phyloP scores from a whole-genome alignment of 192 early-diverging fungal species.

The Ambispora gerdemannii region DNA sequence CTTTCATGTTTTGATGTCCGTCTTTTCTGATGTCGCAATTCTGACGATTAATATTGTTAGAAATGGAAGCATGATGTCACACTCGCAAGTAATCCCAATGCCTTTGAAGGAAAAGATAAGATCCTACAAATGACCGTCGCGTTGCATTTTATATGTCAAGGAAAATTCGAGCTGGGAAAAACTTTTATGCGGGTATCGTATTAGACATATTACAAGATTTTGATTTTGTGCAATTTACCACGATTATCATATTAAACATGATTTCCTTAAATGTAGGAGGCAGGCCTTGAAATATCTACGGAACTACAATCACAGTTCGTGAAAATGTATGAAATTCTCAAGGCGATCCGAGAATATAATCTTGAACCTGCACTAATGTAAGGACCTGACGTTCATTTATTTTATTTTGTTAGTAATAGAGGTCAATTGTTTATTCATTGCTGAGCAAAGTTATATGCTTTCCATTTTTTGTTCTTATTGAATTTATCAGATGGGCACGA shows the following conservation, averaged over 20 bases:
- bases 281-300: conserved; percentile 41
- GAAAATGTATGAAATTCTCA: conserved; percentile 78
- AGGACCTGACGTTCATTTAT: no score
- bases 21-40: conserved; percentile 1
- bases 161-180: conserved; percentile 77
- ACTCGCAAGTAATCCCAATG: conserved; percentile 60
- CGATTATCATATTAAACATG: no score
- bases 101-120: conserved; percentile 68
- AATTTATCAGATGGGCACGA: conserved; percentile 77
- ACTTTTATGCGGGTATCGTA: conserved; percentile 55
- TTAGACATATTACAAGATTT: no score
- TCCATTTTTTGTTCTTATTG: no score
- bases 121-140: conserved; percentile 63
- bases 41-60: conserved; percentile 27
- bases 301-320: conserved; percentile 63
- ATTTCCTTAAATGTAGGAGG: conserved; percentile 36
- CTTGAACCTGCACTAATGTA: conserved; percentile 63
- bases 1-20: conserved; percentile 5
- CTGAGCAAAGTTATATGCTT: no score
- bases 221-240: no score
- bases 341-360: conserved; percentile 56
- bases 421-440: no score
- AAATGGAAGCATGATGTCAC: conserved; percentile 69
- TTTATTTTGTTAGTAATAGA: no score
- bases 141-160: conserved; percentile 81